Evolutionary conservation across 1,284 basidiomycete genomes (phyloP), one percentile per base, ranked within the genome.

Genomic region (Cutaneotrichosporon cavernicola): DNA sequence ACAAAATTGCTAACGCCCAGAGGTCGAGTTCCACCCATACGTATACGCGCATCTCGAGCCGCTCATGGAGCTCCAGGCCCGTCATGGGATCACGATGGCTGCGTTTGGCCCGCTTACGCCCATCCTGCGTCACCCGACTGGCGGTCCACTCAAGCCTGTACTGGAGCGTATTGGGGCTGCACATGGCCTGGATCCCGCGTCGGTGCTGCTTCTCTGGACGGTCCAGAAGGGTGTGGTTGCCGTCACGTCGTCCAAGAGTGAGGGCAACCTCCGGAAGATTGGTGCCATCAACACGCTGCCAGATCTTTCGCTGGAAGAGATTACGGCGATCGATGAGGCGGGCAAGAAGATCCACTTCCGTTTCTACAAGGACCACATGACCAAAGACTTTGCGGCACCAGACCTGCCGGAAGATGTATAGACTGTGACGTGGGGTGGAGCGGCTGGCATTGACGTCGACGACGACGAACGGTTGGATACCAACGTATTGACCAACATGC

Each of bases 1-100:
- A 26, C 26, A 3, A 26, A 10, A 40, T 16, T 60, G 16, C 62
- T 63, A n/a, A 61, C 13, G 9, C 26, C 4, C 49, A 58, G 61
- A 87, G 87, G 85, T 91, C 51, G 89, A 91, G 75, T 85, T 87
- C 61, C 90, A 92, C 74, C 89, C 90, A 13, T 89, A 90, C 73
- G 81, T 90, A 32, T 86, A 86, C 80, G 84, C 86, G 61, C 85
- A 86, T 4, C 80, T 85, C 3, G 80, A 84, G 60, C 84, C 87
- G 0, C 82, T 88, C 38, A 77, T 88, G 56, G 84, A 85, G 49
- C 81, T 86, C 52, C 82, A 86, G 70, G 80, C 83, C 69, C 77
- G 88, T 69, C 81, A 88, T 69, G 84, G 84, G 52, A 91, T 91
- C 70, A 80, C 84, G 13, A 83, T 85, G 11, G 85, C 85, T 31